Evolutionary conservation across 1,139 yeast species (phyloP).

Genomic region (Blastobotrys buckinghamii): DNA sequence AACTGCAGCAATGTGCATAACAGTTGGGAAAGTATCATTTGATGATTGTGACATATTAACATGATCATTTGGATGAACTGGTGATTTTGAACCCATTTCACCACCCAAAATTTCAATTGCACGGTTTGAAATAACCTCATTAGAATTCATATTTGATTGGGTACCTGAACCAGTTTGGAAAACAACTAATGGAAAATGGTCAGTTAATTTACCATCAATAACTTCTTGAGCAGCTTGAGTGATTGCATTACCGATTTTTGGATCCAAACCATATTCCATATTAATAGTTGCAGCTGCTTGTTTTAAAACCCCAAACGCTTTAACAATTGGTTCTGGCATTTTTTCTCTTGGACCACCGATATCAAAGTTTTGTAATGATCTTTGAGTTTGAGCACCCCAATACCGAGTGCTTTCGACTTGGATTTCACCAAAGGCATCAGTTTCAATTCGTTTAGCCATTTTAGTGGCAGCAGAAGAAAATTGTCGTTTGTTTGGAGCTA

Average conservation of each 20-base stretch:
- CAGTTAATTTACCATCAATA: slow-evolving; percentile 81
- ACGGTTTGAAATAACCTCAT: slow-evolving; percentile 95
- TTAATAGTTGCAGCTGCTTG: slow-evolving; percentile 94
- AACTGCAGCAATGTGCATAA: slow-evolving; percentile 98
- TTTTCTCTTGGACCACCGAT: slow-evolving; percentile 89
- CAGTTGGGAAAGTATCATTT: slow-evolving; percentile 97
- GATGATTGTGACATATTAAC: slow-evolving; percentile 98
- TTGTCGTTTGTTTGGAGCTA: slow-evolving; percentile 1
- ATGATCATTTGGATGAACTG: slow-evolving; percentile 98
- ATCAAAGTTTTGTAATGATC: slow-evolving; percentile 80
- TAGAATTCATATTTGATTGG: slow-evolving; percentile 97
- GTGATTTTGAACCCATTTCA: slow-evolving; percentile 78
- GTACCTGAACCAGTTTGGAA: slow-evolving; percentile 99
- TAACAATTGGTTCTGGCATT: slow-evolving; percentile 86
- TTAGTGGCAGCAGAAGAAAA: slow-evolving; percentile 16
- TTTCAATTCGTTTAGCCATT: slow-evolving; percentile 58
- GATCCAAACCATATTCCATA: slow-evolving; percentile 78
- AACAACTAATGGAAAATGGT: slow-evolving; percentile 95
- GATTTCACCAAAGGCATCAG: slow-evolving; percentile 95
- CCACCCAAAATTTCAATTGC: slow-evolving; percentile 97
- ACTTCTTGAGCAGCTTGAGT: slow-evolving; percentile 95
- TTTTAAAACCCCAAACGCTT: slow-evolving; percentile 89
- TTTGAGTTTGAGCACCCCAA: slow-evolving; percentile 98
- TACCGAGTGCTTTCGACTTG: slow-evolving; percentile 79
- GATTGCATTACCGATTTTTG: slow-evolving; percentile 76